Evolutionary conservation across 2,329 filamentous ascomycete species (phyloP), one percentile per base, ranked within the genome.

Genomic region (Elsinoe necatrix): DNA sequence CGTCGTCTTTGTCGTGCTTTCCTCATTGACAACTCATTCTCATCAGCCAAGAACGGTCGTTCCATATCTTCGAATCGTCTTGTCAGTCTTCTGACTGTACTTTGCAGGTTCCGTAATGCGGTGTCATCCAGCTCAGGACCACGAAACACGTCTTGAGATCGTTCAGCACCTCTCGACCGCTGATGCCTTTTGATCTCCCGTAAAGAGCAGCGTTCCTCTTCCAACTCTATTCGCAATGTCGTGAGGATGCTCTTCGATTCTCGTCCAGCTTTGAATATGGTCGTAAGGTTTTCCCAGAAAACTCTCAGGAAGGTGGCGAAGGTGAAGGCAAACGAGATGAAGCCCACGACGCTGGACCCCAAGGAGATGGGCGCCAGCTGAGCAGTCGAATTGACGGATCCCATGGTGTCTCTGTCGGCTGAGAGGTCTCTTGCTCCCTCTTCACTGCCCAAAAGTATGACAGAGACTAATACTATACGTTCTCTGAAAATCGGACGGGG

Each of bases 321-420:
- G 0, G 73, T 75, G 64, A 75, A 73, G 29, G 69, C 56, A 51
- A 75, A 75, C 35, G 67, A 70, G 25, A 75, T 64, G 58, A 75
- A 70, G 50, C 72, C 72, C 27, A 74, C 71, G 29, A 70, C 63
- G 29, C 62, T 68, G 21, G 64, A 68, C 25, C 67, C 63, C 20
- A 74, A 48, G 11, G 68, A 69, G 25, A 74, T 59, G 2, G 71
- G 69, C 2, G 69, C 61, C 21, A 69, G 64, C 47, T 11, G 55
- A 37, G 2, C 51, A 29, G n/a, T 55, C 47, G 23, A 41, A 50
- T 27, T 61, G 54, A 56, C 54, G 12, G n/a, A 45, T 21, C 54
- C 54, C 54, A 56, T 56, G n/a, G n/a, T n/a, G n/a, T 16, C 39
- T 31, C 29, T 31, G n/a, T n/a, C n/a, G n/a, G n/a, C n/a, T 31